These are phyloP conservation scores for Lichina pygmaea DNA, from an alignment of 495 filamentous ascomycete species.

Conservation along the genomic window DNA sequence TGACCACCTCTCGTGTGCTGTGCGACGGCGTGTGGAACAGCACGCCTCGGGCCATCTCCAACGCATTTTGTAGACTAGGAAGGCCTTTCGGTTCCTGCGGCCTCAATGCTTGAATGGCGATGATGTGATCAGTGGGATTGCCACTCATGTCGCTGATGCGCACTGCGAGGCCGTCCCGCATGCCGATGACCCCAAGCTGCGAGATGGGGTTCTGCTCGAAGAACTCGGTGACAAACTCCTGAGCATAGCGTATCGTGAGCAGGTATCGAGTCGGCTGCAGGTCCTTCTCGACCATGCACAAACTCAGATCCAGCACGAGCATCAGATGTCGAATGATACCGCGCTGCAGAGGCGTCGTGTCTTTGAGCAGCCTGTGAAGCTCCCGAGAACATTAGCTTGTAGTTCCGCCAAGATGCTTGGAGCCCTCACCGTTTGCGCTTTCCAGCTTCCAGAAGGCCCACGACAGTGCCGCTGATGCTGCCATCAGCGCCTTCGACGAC, in stretches of 20 bases:
- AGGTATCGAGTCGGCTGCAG: conserved; percentile 66
- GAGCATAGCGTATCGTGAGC: conserved; percentile 56
- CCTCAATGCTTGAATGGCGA: conserved; percentile 40
- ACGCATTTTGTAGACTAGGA: conserved; percentile 77
- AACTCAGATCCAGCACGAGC: conserved; percentile 74
- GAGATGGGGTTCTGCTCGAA: conserved; percentile 99
- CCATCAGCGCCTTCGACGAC: conserved; percentile 49
- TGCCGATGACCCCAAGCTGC: conserved; percentile 70
- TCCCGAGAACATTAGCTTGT: neutral
- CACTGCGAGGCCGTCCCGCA: conserved; percentile 72
- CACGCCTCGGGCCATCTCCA: conserved; percentile 77
- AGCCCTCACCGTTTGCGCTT: conserved; percentile 44
- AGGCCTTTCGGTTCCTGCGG: conserved; percentile 63
- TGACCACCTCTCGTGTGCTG: conserved; percentile 72
- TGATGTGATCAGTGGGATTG: conserved; percentile 71
- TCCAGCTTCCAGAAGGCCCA: conserved; percentile 37
- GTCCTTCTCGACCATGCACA: conserved; percentile 89
- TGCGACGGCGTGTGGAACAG: conserved; percentile 81
- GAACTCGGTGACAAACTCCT: conserved; percentile 75
- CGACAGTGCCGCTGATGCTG: conserved; percentile 41
- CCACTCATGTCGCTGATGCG: conserved; percentile 72
- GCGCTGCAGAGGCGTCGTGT: conserved; percentile 82
- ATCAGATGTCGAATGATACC: conserved; percentile 91
- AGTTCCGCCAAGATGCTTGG: neutral
- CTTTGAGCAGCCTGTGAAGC: conserved; percentile 38